Evolutionary conservation across 345 rosid species (phyloP).

Genomic region (Moricandia moricandioides): DNA sequence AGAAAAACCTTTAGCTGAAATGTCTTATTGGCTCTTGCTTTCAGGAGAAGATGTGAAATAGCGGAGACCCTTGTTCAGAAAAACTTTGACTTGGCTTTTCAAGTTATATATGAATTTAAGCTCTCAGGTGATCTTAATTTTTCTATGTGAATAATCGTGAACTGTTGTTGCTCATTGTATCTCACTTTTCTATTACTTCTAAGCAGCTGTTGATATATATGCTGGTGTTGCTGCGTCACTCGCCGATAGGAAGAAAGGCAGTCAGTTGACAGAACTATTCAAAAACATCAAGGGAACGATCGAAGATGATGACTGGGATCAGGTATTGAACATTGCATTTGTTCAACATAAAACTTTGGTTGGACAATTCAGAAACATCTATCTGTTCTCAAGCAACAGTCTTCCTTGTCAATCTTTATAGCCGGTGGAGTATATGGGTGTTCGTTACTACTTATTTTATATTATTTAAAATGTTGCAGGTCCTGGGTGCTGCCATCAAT

Average conservation of each 20-base stretch:
- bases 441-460: not conserved
- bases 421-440: not conserved
- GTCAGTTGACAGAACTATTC: conserved; percentile 88
- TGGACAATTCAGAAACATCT: not conserved
- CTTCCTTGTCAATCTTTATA: not conserved
- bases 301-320: conserved; percentile 95
- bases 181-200: conserved; percentile 22
- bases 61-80: conserved; percentile 89
- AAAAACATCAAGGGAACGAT: conserved; percentile 90
- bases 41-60: conserved; percentile 84
- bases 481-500: conserved; percentile 91
- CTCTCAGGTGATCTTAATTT: conserved; percentile 63
- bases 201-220: conserved; percentile 89
- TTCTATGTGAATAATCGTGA: not conserved
- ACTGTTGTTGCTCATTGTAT: conserved; percentile 3
- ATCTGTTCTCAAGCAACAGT: not conserved
- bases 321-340: conserved; percentile 49
- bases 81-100: conserved; percentile 93
- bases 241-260: conserved; percentile 86
- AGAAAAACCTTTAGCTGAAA: conserved; percentile 3
- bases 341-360: not conserved
- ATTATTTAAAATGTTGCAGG: conserved; percentile 48
- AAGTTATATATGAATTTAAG: conserved; percentile 79
- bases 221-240: conserved; percentile 96
- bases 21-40: conserved; percentile 34